phyloP scores from a whole-genome alignment of 2,329 filamentous ascomycete species.

The Claviceps fusiformis region DNA sequence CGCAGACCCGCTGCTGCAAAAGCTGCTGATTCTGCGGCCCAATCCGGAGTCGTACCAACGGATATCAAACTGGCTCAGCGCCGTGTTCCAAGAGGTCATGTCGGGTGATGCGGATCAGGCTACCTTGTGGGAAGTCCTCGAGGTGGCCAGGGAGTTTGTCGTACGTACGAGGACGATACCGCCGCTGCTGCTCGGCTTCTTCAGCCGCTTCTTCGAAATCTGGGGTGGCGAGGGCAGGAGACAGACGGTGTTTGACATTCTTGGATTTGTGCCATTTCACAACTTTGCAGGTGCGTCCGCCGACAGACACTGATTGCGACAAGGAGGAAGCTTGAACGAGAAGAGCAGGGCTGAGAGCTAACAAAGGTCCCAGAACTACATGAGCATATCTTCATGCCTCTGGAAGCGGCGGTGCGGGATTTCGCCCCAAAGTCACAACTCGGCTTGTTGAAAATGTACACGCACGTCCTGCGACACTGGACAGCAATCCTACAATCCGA shows the following conservation, averaged over 20 bases:
- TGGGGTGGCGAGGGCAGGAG: slow-evolving; percentile 50
- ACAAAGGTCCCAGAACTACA: slow-evolving; percentile 32
- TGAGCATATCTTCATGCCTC: slow-evolving; percentile 30
- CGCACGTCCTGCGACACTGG: slow-evolving; percentile 50
- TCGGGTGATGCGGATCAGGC: slow-evolving; percentile 35
- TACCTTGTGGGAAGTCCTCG: slow-evolving; percentile 39
- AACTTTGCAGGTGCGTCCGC: slow-evolving; percentile 39
- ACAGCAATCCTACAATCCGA: slow-evolving; percentile 28
- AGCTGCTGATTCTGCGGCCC: slow-evolving; percentile 54
- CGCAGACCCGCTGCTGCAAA: slow-evolving; percentile 64
- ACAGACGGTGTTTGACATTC: slow-evolving; percentile 41
- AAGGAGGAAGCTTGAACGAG: neutral
- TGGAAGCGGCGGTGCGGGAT: slow-evolving; percentile 39
- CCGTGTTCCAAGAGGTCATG: slow-evolving; percentile 41
- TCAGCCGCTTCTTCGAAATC: slow-evolving; percentile 36
- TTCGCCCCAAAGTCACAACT: slow-evolving; percentile 38
- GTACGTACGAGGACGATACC: slow-evolving; percentile 39
- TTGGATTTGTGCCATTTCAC: slow-evolving; percentile 40
- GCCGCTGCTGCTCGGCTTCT: slow-evolving; percentile 34
- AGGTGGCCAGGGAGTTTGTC: slow-evolving; percentile 42
- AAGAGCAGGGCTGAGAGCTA: neutral
- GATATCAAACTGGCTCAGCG: slow-evolving; percentile 45
- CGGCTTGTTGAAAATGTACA: slow-evolving; percentile 54
- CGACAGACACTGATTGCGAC: neutral
- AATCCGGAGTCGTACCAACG: slow-evolving; percentile 36